Percentiles rank a stretch among this genome's conserved stretches.
Evolutionary conservation across 768 basidiomycete species (phyloP).

Genomic region (Ephemerocybe angulata): DNA sequence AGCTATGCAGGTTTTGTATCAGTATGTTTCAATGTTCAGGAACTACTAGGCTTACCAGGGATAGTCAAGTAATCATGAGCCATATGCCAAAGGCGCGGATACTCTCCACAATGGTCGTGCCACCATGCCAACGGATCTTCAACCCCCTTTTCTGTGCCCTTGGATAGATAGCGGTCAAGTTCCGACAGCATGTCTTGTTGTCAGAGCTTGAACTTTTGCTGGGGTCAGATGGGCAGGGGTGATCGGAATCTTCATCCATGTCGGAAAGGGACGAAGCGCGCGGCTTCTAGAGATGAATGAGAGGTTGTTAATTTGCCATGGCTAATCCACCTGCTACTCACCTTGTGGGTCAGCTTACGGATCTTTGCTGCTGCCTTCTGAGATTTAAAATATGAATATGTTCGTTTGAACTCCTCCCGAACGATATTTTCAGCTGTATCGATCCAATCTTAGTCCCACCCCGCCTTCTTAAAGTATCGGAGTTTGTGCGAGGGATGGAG

Average conservation of each 20-base stretch:
- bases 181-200: background rate
- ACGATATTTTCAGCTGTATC: constrained; percentile 12
- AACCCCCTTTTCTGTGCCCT: background rate
- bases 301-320: too few relatives aligned
- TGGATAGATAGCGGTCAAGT: background rate
- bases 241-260: too few relatives aligned
- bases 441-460: constrained; percentile 19
- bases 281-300: too few relatives aligned
- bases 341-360: too few relatives aligned
- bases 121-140: background rate
- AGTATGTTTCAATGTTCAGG: background rate
- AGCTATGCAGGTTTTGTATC: background rate
- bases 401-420: constrained; percentile 10
- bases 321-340: background rate
- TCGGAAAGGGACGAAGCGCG: too few relatives aligned
- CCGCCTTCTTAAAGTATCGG: constrained; percentile 16
- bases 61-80: background rate
- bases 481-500: constrained; percentile 20
- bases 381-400: background rate
- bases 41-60: background rate
- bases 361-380: background rate
- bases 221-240: too few relatives aligned
- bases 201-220: too few relatives aligned
- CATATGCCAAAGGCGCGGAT: background rate
- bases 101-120: background rate